Evolutionary conservation across 495 filamentous ascomycete species (phyloP).

Genomic region (Aspergillus asperescens): DNA sequence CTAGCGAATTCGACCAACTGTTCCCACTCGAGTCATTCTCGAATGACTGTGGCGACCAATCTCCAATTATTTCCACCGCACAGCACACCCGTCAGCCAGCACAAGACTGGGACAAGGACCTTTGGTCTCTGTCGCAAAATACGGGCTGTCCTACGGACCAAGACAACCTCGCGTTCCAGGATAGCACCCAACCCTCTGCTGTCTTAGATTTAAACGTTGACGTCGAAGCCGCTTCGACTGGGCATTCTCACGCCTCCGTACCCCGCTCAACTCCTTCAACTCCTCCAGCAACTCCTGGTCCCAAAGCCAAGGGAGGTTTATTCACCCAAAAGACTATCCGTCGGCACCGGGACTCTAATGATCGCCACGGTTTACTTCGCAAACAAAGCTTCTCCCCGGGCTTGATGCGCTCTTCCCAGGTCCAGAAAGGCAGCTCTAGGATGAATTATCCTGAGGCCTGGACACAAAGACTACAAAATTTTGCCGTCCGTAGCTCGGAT

Average conservation of each 20-base stretch:
- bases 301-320: conserved; percentile 35
- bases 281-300: conserved; percentile 39
- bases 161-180: conserved; percentile 31
- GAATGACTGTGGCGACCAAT: conserved; percentile 44
- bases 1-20: conserved; percentile 40
- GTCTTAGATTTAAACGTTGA: conserved; percentile 33
- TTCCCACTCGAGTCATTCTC: conserved; percentile 41
- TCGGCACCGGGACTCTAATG: conserved; percentile 40
- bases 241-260: conserved; percentile 11
- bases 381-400: conserved; percentile 45
- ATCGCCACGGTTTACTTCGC: conserved; percentile 32
- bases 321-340: conserved; percentile 40
- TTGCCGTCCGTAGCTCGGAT: conserved; percentile 32
- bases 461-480: conserved; percentile 41
- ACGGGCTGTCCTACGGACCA: conserved; percentile 26
- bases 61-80: conserved; percentile 34
- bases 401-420: conserved; percentile 37
- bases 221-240: conserved; percentile 30
- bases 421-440: conserved; percentile 28
- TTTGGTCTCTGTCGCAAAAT: conserved; percentile 38
- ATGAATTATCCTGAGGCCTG: conserved; percentile 44
- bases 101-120: conserved; percentile 37
- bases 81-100: conserved; percentile 34
- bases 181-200: conserved; percentile 38
- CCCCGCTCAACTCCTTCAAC: conserved; percentile 36